Base-by-base conservation (phyloP, 257 asterid genomes). In the Handroanthus guayacan region DNA sequence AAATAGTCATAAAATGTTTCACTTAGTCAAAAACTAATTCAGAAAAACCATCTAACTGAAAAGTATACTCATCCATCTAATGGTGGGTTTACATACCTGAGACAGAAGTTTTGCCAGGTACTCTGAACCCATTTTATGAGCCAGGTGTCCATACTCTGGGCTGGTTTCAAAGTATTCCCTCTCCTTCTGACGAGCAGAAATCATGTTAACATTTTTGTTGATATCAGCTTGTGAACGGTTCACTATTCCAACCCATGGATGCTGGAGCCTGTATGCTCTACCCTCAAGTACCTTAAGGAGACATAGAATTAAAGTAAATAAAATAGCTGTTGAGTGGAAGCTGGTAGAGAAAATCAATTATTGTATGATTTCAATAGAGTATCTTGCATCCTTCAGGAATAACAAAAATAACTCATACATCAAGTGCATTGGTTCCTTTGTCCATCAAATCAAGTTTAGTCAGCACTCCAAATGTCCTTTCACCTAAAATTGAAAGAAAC, bases 391-490 rank as follows among this genome's bases (percentile, higher is more conserved):
- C 25, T 60, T 52, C 55, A 58, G 41, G 70, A 76, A 80, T 18
- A 50, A 14, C 47, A 54, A 47, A 54, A 76, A 37, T 34, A 77
- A 34, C 56, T 44, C 97, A 74, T 92, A 94, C 99, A 82, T 94
- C 99, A 67, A 92, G 90, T 43, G 97, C 97, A 85, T 90, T 87
- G 78, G 99, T 94, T 82, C 99, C 97, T 80, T 88, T 85, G 82
- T 94, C 99, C 99, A 94, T 94, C 80, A 94, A 84, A 84, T 94
- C 99, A 80, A 94, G 99, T 85, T 94, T 94, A 64, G 99, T 94
- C 83, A 89, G 66, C 78, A 94, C 99, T 43, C 97, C 99, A 66
- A 94, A 94, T 65, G 99, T 94, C 85, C 97, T 87, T 86, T 94
- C 99, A 78, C 99, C 99, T 94, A 58, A 63, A 71, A 63, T 37